phyloP scores from a whole-genome alignment of 1,284 basidiomycete genomes.

The Sporisorium exsertum region DNA sequence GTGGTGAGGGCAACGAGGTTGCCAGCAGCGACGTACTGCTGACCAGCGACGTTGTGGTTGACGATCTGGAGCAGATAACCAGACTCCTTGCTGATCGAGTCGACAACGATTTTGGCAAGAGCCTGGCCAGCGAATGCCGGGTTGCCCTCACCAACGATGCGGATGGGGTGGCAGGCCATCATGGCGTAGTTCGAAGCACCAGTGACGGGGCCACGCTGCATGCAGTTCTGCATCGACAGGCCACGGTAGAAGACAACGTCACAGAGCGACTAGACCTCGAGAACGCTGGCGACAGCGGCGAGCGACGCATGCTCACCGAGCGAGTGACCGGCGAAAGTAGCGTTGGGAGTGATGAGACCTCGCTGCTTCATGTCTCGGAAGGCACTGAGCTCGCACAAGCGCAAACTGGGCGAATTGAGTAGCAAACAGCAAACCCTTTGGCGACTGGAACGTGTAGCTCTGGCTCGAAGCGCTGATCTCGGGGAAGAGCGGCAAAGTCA shows the following conservation, averaged over 20 bases:
- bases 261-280: conserved; percentile 89
- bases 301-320: conserved; percentile 98
- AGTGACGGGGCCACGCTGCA: conserved; percentile 41
- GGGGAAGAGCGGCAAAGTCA: conserved; percentile 59
- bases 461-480: conserved; percentile 40
- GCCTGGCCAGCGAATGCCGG: conserved; percentile 75
- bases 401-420: conserved; percentile 99
- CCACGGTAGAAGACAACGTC: conserved; percentile 99
- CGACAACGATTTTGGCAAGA: conserved; percentile 96
- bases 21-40: conserved; percentile 84
- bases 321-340: conserved; percentile 95
- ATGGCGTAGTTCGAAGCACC: conserved; percentile 79
- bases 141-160: conserved; percentile 85
- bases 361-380: conserved; percentile 98
- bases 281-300: conserved; percentile 93
- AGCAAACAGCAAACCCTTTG: conserved; percentile 91
- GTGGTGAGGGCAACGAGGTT: conserved; percentile 92
- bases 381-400: conserved; percentile 87
- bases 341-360: conserved; percentile 89
- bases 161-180: conserved; percentile 82
- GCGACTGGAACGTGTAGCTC: conserved; percentile 92
- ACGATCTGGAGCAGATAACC: conserved; percentile 89
- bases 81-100: conserved; percentile 74
- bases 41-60: conserved; percentile 88
- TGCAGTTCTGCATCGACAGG: conserved; percentile 82